These are phyloP conservation scores for Abortiporus biennis DNA, from an alignment of 1,284 basidiomycete genomes.

Conservation along the genomic window DNA sequence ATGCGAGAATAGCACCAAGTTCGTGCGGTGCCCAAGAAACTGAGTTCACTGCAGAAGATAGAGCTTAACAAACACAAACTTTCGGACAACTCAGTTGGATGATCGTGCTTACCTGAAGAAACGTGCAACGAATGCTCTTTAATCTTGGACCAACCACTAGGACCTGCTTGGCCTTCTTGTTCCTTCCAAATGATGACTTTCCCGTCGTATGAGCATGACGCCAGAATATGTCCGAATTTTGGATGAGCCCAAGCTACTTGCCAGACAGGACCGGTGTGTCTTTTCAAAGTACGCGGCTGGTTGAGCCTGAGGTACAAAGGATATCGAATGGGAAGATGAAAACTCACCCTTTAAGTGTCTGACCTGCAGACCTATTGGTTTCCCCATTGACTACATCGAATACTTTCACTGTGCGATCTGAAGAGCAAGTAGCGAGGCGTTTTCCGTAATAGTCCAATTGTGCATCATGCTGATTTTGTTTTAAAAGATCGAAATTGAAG, in stretches of 20 bases:
- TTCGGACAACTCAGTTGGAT: neutral
- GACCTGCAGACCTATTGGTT: slow-evolving; percentile 57
- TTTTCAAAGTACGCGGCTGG: slow-evolving; percentile 24
- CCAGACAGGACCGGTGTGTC: slow-evolving; percentile 97
- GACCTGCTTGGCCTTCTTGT: slow-evolving; percentile 48
- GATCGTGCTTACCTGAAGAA: slow-evolving; percentile 84
- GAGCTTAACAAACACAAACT: neutral
- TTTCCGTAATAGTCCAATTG: slow-evolving; percentile 98
- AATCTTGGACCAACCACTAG: slow-evolving; percentile 82
- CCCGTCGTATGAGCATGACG: slow-evolving; percentile 96
- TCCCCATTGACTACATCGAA: slow-evolving; percentile 94
- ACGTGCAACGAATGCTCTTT: slow-evolving; percentile 95
- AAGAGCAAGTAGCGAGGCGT: slow-evolving; percentile 93
- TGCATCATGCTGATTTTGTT: slow-evolving; percentile 84
- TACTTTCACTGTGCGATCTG: slow-evolving; percentile 92
- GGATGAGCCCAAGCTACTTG: slow-evolving; percentile 99
- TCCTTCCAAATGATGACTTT: slow-evolving; percentile 99
- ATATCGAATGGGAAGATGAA: slow-evolving; percentile 3
- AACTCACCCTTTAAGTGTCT: slow-evolving; percentile 84
- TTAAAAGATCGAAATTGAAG: too few species aligned
- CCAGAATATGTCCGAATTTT: slow-evolving; percentile 93
- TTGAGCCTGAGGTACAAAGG: neutral
- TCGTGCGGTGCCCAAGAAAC: slow-evolving; percentile 98
- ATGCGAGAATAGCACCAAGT: slow-evolving; percentile 93
- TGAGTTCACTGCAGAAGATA: slow-evolving; percentile 71